These are phyloP conservation scores for Fraxinus floribunda DNA, from an alignment of 305 asterid species.

Conservation along the genomic window DNA sequence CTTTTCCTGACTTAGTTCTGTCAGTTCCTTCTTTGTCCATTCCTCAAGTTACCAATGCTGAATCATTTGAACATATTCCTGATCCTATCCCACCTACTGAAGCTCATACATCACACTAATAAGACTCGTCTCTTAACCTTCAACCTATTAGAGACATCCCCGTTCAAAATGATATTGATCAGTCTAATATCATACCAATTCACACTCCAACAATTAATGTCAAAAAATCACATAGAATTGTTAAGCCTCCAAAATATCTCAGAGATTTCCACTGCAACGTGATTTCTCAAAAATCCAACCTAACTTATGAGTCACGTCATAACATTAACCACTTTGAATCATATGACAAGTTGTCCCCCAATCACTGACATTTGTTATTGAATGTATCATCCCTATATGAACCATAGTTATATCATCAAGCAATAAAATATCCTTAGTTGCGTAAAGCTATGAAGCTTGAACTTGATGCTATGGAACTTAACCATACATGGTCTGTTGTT, in stretches of 20 bases:
- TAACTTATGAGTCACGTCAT: neutral
- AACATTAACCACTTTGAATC: neutral
- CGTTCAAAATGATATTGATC: too few species aligned
- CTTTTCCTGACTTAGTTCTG: neutral
- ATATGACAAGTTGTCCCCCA: neutral
- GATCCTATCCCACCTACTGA: neutral
- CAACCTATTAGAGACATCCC: neutral
- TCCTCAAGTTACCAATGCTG: neutral
- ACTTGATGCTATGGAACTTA: neutral
- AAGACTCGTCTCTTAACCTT: neutral
- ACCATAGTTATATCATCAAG: neutral
- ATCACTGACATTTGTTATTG: neutral
- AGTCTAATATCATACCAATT: too few species aligned
- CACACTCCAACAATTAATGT: too few species aligned
- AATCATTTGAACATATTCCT: neutral
- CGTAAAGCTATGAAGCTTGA: neutral
- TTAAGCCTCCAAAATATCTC: neutral
- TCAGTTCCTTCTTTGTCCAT: too few species aligned
- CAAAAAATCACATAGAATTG: too few species aligned
- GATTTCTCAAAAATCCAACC: neutral
- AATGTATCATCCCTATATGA: neutral
- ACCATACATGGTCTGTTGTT: neutral
- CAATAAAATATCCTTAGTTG: neutral
- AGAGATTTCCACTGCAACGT: neutral
- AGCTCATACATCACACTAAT: neutral